A percentile compares a stretch with the other conserved stretches of the same genome.
Conservation (phyloP, 257 asterid genomes). For the Plantago major region DNA sequence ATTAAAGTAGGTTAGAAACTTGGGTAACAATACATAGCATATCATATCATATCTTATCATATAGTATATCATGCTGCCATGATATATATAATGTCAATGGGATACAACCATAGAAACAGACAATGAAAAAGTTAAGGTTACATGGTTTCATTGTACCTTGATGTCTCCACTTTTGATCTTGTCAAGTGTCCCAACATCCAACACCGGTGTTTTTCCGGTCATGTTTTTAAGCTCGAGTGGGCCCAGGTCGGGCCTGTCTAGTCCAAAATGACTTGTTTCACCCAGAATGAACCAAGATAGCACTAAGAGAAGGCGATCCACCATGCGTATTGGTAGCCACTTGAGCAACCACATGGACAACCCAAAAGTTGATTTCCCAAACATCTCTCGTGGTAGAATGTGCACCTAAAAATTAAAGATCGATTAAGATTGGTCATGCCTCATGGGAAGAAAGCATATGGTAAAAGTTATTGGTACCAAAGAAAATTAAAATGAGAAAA, state of each 20-base stretch:
- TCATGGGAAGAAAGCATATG: neutral
- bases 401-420: constrained; percentile 45
- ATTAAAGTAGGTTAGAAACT: neutral
- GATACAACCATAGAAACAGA: neutral
- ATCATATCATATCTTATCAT: constrained; percentile 17
- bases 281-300: constrained; percentile 51
- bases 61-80: constrained; percentile 6
- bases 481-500: constrained; percentile 2
- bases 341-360: constrained; percentile 70
- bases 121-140: neutral
- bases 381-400: constrained; percentile 73
- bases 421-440: neutral
- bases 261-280: constrained; percentile 52
- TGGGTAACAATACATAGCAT: neutral
- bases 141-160: constrained; percentile 39
- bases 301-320: constrained; percentile 48
- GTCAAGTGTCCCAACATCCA: constrained; percentile 70
- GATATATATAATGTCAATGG: neutral
- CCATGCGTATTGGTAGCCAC: constrained; percentile 65
- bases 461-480: constrained; percentile 1
- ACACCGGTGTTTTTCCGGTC: constrained; percentile 63
- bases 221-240: constrained; percentile 62
- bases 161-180: constrained; percentile 72
- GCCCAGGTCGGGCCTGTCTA: constrained; percentile 48
- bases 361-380: constrained; percentile 74